Percentiles rank a stretch among this genome's conserved stretches.
These are phyloP conservation scores for Aspergillus baeticus DNA, from an alignment of 495 filamentous ascomycete genomes.

Conservation along the genomic window DNA sequence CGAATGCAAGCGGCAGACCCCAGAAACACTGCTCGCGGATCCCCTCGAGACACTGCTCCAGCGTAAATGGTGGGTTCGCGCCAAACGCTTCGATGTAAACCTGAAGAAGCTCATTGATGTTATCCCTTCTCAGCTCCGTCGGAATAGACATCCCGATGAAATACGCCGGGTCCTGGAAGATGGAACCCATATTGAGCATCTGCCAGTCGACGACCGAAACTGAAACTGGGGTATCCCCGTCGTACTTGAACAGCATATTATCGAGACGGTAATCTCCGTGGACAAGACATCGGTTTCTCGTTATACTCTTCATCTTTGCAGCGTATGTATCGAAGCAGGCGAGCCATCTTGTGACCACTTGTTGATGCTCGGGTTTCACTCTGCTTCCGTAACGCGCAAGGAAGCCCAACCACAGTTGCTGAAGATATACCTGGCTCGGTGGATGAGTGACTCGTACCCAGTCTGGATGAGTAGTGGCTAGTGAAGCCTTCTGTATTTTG, in stretches of 20 bases:
- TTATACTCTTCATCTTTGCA: not conserved
- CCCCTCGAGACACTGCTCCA: not conserved
- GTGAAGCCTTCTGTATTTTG: too few species aligned
- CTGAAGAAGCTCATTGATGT: not conserved
- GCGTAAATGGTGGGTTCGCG: not conserved
- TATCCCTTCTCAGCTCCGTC: not conserved
- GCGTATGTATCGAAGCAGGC: not conserved
- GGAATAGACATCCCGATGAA: not conserved
- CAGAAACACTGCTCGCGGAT: not conserved
- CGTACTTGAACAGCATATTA: too few species aligned
- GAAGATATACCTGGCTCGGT: not conserved
- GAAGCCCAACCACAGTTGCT: not conserved
- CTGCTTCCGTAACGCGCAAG: not conserved
- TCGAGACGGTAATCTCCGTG: too few species aligned
- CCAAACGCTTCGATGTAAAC: not conserved
- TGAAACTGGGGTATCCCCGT: not conserved
- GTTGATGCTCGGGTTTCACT: not conserved
- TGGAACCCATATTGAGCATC: not conserved
- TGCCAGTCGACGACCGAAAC: not conserved
- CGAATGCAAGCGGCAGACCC: not conserved
- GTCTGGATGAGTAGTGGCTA: too few species aligned
- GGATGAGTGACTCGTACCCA: too few species aligned
- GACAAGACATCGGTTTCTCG: too few species aligned
- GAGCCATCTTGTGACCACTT: not conserved
- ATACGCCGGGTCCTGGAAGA: not conserved